These are phyloP conservation scores for Botrytis pseudocinerea DNA, from an alignment of 2,329 filamentous ascomycete species.

Conservation along the genomic window DNA sequence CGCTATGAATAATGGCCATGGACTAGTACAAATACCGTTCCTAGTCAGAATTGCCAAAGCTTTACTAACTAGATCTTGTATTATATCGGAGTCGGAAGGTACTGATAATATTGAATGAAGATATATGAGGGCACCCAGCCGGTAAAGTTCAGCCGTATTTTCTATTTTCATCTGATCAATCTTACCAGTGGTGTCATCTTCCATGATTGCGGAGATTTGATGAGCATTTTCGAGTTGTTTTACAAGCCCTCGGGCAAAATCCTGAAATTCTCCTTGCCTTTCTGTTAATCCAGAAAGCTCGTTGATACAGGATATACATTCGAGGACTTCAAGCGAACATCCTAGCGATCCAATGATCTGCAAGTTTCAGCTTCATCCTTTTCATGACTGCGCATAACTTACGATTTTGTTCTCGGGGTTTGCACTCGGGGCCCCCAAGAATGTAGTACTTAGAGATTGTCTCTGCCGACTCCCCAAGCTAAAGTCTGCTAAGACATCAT, in stretches of 20 bases:
- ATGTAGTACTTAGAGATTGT: not conserved
- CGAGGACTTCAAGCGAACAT: constrained; percentile 50
- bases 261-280: constrained; percentile 5
- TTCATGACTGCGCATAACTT: not conserved
- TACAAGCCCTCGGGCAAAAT: constrained; percentile 29
- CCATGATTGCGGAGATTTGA: constrained; percentile 37
- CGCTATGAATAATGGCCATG: constrained; percentile 51
- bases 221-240: constrained; percentile 27
- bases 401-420: constrained; percentile 13
- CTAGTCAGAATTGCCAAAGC: constrained; percentile 43
- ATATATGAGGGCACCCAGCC: constrained; percentile 48
- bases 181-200: constrained; percentile 38
- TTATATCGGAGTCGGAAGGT: constrained; percentile 31
- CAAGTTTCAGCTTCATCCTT: not conserved
- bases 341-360: constrained; percentile 49
- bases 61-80: constrained; percentile 32
- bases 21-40: constrained; percentile 49
- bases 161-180: constrained; percentile 38
- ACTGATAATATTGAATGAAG: constrained; percentile 37
- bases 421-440: not conserved
- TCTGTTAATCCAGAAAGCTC: not conserved
- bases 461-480: constrained; percentile 41
- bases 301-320: constrained; percentile 48
- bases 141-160: constrained; percentile 50
- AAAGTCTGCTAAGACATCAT: constrained; percentile 49